Evolutionary conservation across 148 eudicot genomes (phyloP), one percentile per base, ranked within the genome.

Genomic region (Heliamphora exappendiculata): DNA sequence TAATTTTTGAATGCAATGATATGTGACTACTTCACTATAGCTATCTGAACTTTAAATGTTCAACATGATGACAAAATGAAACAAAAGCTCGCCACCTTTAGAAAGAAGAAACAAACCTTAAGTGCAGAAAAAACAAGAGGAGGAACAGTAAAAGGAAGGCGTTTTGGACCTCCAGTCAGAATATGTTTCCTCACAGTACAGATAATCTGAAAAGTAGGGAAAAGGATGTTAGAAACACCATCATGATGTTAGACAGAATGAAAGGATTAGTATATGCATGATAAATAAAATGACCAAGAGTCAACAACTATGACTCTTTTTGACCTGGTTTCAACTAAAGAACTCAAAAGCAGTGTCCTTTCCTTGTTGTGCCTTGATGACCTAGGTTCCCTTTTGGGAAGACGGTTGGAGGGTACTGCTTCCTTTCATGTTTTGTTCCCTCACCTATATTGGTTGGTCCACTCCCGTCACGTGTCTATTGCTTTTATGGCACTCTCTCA

Each of bases 91-190:
- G 24, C 67, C 5, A n/a, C 67, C 47, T 42, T 33, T 16, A 24
- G 47, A 47, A 67, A 26, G 66, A 49, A 60, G 69, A 58, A 70
- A 72, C 80, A 68, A 82, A 96, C 99, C 99, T 93, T 87, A 34
- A 96, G 93, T 22, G 97, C 87, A 73, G 98, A 91, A 76, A 91
- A 90, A 74, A 91, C 93, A 54, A 93, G 88, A 57, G 99, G 89
- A 34, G 99, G 98, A 80, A 91, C 89, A 76, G 98, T 96, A 77
- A 91, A 93, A 81, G 99, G 93, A 37, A 95, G 80, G 45, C 99
- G 89, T 64, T 82, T 89, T 28, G 93, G 89, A 75, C 99, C 99
- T 83, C 99, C 99, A 81, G 79, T 76, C 89, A 87, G 84, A 72
- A 93, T 91, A 86, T 96, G 94, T 76, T 86, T 86, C 85, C 85